A percentile compares a stretch with the other conserved stretches of the same genome.
phyloP scores from a whole-genome alignment of 805 yeast genomes.

The Scheffersomyces lignosus region DNA sequence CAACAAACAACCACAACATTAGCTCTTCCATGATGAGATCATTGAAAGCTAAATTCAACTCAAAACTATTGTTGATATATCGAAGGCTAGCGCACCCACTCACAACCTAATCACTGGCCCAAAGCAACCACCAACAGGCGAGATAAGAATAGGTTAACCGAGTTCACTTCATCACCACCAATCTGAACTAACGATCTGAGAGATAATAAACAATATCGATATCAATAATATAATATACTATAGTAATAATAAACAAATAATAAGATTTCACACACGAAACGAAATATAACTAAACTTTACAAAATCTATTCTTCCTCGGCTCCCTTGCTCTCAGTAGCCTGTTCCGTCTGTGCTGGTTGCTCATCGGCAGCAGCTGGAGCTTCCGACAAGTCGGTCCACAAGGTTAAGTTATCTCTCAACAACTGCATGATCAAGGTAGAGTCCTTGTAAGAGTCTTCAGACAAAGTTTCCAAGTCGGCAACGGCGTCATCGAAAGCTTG shows the following conservation, averaged over 20 bases:
- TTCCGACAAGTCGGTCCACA: slow-evolving; percentile 97
- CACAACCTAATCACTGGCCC: no score
- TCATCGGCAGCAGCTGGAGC: slow-evolving; percentile 49
- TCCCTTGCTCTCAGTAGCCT: slow-evolving; percentile 14
- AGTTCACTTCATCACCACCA: no score
- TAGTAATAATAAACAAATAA: neutral
- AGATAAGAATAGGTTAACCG: no score
- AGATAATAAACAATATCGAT: no score
- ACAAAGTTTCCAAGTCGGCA: slow-evolving; percentile 95
- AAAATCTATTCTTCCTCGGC: slow-evolving; percentile 26
- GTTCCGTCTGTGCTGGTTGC: slow-evolving; percentile 18
- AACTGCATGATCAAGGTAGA: slow-evolving; percentile 98
- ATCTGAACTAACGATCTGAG: no score
- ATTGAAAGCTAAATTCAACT: no score
- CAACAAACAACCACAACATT: no score
- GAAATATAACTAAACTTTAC: slow-evolving; percentile 3
- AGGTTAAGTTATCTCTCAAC: slow-evolving; percentile 95
- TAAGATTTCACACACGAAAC: neutral
- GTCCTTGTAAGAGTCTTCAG: slow-evolving; percentile 98
- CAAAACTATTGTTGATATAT: no score
- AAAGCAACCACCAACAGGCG: no score
- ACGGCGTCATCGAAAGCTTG: slow-evolving; percentile 99
- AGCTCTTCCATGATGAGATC: no score
- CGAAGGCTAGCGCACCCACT: no score
- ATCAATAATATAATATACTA: no score